Evolutionary conservation across 2,329 filamentous ascomycete genomes (phyloP), one percentile per base, ranked within the genome.

Genomic region (Trichoderma cornu-damae): DNA sequence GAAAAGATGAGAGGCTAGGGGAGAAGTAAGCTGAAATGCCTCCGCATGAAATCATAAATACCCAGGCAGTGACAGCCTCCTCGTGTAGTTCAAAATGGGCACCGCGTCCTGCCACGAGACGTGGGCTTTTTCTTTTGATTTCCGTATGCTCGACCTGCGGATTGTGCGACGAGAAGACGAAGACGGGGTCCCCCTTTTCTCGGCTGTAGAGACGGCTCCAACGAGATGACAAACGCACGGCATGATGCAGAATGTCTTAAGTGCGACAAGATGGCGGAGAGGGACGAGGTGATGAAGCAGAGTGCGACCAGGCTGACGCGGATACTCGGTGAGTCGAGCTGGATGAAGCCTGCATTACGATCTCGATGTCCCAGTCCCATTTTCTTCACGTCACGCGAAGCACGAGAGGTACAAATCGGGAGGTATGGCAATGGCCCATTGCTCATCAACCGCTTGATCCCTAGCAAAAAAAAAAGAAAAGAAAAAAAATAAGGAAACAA

Each of bases 231-330:
- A 18, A 35, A 47, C 26, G 4, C 11, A n/a, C 18, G 37, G 40
- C 32, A 12, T 18, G 8, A 18, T 20, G 22, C 48, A 35, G 40
- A 32, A 22, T 58, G 56, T 48, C 34, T 16, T 12, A 43, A 35
- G 35, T 57, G 53, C 32, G 35, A 55, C 32, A 22, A 18, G 18
- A 58, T 58, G 24, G 48, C 42, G 22, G 14, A 20, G 8, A 30
- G 12, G 30, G 56, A 58, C 18, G 16, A n/a, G 6, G 5, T n/a
- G 3, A 18, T 26, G 24, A 57, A 50, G 30, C 16, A 55, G 8
- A 30, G 37, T 20, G 24, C 16, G 1, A 16, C 2, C 11, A 30
- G n/a, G 9, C 1, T 20, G 12, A 37, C 16, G 22, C 30, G 1
- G 22, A 28, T 37, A 4, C n/a, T 32, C 28, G 30, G 55, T 58